These are phyloP conservation scores for Cercophora sp. DNA, from an alignment of 495 filamentous ascomycete genomes.

Conservation along the genomic window DNA sequence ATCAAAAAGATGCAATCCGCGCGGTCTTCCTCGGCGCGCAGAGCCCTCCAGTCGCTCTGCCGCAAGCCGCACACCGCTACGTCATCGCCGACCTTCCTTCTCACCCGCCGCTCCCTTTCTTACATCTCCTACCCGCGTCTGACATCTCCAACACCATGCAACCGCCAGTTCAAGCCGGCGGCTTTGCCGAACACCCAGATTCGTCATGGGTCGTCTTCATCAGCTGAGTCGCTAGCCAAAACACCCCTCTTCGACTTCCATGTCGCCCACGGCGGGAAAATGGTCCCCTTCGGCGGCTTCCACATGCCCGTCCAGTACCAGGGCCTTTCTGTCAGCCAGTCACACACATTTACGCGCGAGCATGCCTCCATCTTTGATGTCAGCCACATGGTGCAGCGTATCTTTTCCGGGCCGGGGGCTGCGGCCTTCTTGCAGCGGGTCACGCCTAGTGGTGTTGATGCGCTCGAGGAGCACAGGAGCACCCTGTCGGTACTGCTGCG, in stretches of 20 bases:
- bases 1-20: too few species aligned
- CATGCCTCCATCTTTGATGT: slow-evolving; percentile 91
- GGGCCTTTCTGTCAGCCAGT: slow-evolving; percentile 67
- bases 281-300: slow-evolving; percentile 95
- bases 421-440: slow-evolving; percentile 71
- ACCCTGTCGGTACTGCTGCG: slow-evolving; percentile 80
- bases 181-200: too few species aligned
- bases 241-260: slow-evolving; percentile 87
- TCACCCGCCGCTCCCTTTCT: neutral
- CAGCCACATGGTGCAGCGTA: slow-evolving; percentile 66
- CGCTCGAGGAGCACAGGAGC: slow-evolving; percentile 47
- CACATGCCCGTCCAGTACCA: slow-evolving; percentile 89
- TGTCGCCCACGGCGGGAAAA: slow-evolving; percentile 73
- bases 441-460: slow-evolving; percentile 64
- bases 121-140: neutral
- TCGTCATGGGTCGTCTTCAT: slow-evolving; percentile 30
- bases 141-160: too few species aligned
- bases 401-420: slow-evolving; percentile 73
- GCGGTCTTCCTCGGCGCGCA: too few species aligned
- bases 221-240: slow-evolving; percentile 45
- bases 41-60: slow-evolving; percentile 17
- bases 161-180: too few species aligned
- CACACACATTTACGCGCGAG: slow-evolving; percentile 81
- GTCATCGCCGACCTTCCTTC: neutral
- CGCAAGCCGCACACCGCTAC: slow-evolving; percentile 13